A percentile compares a stretch with the other conserved stretches of the same genome.
Conservation (phyloP, 2,329 filamentous ascomycete genomes). For the Sclerotinia glacialis region DNA sequence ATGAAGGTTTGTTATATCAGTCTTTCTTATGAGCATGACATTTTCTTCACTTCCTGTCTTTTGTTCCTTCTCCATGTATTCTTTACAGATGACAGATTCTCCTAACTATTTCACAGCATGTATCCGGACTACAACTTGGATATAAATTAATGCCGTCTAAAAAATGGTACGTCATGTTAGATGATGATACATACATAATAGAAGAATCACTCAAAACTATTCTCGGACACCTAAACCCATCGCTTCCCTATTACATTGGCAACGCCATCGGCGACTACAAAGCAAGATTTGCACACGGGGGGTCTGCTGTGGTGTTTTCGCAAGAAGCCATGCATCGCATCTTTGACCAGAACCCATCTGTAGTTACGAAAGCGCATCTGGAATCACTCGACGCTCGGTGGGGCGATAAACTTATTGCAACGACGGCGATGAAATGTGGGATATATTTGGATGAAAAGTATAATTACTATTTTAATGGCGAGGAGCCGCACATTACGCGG, state of each 20-base stretch:
- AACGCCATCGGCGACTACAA: conserved; percentile 57
- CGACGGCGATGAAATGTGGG: conserved; percentile 51
- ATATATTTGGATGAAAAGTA: conserved; percentile 56
- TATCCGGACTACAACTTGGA: conserved; percentile 53
- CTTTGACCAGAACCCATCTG: conserved; percentile 44
- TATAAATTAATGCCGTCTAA: conserved; percentile 51
- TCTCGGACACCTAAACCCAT: conserved; percentile 49
- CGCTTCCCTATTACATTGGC: conserved; percentile 51
- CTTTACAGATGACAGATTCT: too few species aligned
- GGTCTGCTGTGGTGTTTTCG: conserved; percentile 54
- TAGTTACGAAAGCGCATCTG: conserved; percentile 47
- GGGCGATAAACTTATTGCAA: conserved; percentile 55
- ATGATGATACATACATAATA: conserved; percentile 57
- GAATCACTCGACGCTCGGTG: conserved; percentile 52
- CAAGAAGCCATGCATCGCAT: conserved; percentile 44
- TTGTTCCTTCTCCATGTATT: too few species aligned
- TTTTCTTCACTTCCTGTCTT: too few species aligned
- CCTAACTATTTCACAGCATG: conserved; percentile 26
- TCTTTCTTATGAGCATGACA: too few species aligned
- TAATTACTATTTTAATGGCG: conserved; percentile 55
- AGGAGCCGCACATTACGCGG: conserved; percentile 49
- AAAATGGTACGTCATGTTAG: conserved; percentile 58
- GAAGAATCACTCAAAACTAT: conserved; percentile 49
- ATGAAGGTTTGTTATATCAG: too few species aligned
- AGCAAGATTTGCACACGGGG: conserved; percentile 55